A percentile compares a stretch with the other conserved stretches of the same genome.
Conservation (phyloP, 306 rosid genomes). For the Cucurbita pepo region DNA sequence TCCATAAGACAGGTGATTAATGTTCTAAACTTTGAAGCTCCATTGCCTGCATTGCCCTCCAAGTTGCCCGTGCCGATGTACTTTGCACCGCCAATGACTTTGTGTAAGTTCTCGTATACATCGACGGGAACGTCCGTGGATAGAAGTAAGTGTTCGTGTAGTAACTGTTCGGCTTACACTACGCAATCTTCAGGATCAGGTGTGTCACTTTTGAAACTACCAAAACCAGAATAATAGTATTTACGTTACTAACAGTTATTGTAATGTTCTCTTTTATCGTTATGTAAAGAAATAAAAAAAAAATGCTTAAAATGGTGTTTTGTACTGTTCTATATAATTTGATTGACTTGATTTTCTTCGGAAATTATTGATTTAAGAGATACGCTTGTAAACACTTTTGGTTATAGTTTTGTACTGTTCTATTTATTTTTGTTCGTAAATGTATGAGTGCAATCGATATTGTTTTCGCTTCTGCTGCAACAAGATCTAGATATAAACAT, state of each 20-base stretch:
- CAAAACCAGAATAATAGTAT: not conserved
- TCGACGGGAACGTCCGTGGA: constrained; percentile 22
- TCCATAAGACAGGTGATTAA: constrained; percentile 10
- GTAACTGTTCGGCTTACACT: constrained; percentile 26
- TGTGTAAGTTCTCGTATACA: not conserved
- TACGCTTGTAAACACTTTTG: no score
- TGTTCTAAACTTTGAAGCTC: not conserved
- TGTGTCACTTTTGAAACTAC: constrained; percentile 20
- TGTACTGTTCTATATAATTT: no score
- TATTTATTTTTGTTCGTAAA: no score
- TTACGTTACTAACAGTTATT: not conserved
- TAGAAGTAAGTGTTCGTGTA: constrained; percentile 14
- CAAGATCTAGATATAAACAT: no score
- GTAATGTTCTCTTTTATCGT: not conserved
- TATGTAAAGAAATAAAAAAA: not conserved
- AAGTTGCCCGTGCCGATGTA: constrained; percentile 6
- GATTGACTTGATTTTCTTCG: no score
- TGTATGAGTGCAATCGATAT: no score
- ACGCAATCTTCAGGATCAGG: constrained; percentile 38
- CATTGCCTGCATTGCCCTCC: not conserved
- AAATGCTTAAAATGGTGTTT: not conserved
- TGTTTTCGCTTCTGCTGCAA: no score
- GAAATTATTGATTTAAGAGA: no score
- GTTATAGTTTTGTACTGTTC: no score
- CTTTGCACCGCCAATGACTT: not conserved